A percentile compares a stretch with the other conserved stretches of the same genome.
These are phyloP conservation scores for Brassica rapa DNA, from an alignment of 345 rosid genomes.

Conservation along the genomic window DNA sequence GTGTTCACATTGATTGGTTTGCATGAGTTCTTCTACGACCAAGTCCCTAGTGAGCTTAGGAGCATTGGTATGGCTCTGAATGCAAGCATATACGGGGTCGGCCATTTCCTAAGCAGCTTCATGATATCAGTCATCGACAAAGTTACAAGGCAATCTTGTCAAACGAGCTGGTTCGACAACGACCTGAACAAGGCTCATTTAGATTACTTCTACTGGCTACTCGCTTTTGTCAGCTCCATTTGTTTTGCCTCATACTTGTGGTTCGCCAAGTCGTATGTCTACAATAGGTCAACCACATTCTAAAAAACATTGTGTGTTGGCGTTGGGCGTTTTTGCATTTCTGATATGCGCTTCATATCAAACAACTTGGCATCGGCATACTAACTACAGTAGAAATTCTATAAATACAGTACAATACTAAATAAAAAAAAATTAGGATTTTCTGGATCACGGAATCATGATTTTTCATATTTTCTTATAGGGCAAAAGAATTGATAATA, in stretches of 20 bases:
- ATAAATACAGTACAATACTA: background rate
- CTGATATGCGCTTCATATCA: background rate
- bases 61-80: background rate
- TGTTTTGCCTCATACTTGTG: constrained; percentile 29
- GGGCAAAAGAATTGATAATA: background rate
- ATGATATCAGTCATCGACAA: constrained; percentile 47
- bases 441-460: background rate
- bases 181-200: constrained; percentile 56
- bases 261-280: constrained; percentile 48
- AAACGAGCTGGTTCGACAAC: constrained; percentile 51
- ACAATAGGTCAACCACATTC: background rate
- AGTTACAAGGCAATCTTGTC: constrained; percentile 39
- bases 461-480: background rate
- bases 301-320: background rate
- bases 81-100: constrained; percentile 28
- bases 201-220: constrained; percentile 56
- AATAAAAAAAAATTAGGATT: background rate
- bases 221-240: constrained; percentile 32
- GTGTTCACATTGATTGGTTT: constrained; percentile 22
- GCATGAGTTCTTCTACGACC: background rate
- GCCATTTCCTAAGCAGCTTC: constrained; percentile 44
- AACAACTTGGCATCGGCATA: background rate
- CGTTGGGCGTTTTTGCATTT: background rate
- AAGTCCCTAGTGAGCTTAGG: background rate
- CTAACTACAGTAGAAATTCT: background rate